Evolutionary conservation across 78 protist species (phyloP), one percentile per base, ranked within the genome.

Genomic region (Dictyostelium citrinum): DNA sequence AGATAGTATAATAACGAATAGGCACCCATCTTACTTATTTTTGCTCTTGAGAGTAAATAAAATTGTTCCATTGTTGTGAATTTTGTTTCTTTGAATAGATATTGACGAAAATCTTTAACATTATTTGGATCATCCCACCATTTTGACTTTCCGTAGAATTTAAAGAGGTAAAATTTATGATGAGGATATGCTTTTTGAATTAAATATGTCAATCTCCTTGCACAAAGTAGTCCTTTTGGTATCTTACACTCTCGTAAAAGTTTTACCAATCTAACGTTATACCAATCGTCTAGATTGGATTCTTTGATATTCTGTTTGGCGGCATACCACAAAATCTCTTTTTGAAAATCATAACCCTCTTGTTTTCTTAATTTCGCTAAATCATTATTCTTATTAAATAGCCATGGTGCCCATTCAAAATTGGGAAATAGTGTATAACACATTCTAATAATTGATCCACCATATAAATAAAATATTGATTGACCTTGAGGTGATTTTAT

Each of bases 241-340:
- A n/a, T 20, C 5, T 67, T 67, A 31, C 75, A 70, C 17, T 29
- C 5, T 17, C 14, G 11, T 14, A 3, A 1, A 5, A 70, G 33
- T 0, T 70, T 7, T 5, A 0, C 0, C 0, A 31, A 4, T 1
- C 4, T 17, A 2, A 70, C 14, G 0, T 3, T 0, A 16, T 27
- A 27, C 77, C 77, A 70, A 0, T 14, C 2, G 6, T 70, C 77
- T 70, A 33, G 12, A 70, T 27, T 70, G 2, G 31, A n/a, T 0
- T 61, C 71, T 5, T 10, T 24, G 4, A 33, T 31, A 70, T 70
- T 17, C 8, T 70, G 12, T 33, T 5, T 27, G 10, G 22, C 39
- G 2, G 45, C 45, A 12, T 5, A 70, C 77, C 77, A 70, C 33
- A 5, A 5, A 33, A 70, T 16, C 1, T 70, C 77, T 3, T 1